Evolutionary conservation across 441 rosid genomes (phyloP).

Genomic region (Pelargonium myrrhifolium): DNA sequence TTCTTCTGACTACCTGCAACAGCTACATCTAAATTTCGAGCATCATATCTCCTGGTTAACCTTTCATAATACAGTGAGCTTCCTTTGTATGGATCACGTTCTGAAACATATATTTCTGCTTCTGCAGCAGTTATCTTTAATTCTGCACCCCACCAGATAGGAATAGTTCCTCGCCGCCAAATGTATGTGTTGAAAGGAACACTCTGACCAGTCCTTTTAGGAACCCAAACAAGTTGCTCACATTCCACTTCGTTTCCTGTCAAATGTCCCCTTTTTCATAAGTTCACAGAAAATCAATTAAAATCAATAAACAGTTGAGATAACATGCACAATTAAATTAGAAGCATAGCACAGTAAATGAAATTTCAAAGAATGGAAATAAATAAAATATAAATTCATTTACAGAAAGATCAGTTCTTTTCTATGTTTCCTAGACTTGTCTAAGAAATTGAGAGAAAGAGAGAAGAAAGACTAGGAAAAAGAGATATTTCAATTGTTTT

Average conservation of each 20-base stretch:
- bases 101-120: constrained; percentile 92
- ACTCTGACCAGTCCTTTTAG: constrained; percentile 68
- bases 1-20: constrained; percentile 58
- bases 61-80: constrained; percentile 78
- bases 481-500: too few relatives aligned
- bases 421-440: too few relatives aligned
- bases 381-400: too few relatives aligned
- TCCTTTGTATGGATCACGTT: constrained; percentile 83
- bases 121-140: constrained; percentile 86
- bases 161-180: constrained; percentile 97
- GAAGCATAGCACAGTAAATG: too few relatives aligned
- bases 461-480: too few relatives aligned
- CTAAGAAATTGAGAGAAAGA: too few relatives aligned
- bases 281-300: constrained; percentile 27
- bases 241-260: constrained; percentile 99
- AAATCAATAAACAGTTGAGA: constrained; percentile 5
- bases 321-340: too few relatives aligned
- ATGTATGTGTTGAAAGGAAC: constrained; percentile 75
- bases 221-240: constrained; percentile 94
- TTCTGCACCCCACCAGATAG: constrained; percentile 99
- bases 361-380: too few relatives aligned
- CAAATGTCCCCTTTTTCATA: constrained; percentile 29
- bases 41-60: constrained; percentile 78
- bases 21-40: constrained; percentile 51
- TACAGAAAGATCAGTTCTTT: too few relatives aligned